A percentile compares a stretch with the other conserved stretches of the same genome.
Evolutionary conservation across 495 filamentous ascomycete genomes (phyloP).

Genomic region (Penicillium roqueforti): DNA sequence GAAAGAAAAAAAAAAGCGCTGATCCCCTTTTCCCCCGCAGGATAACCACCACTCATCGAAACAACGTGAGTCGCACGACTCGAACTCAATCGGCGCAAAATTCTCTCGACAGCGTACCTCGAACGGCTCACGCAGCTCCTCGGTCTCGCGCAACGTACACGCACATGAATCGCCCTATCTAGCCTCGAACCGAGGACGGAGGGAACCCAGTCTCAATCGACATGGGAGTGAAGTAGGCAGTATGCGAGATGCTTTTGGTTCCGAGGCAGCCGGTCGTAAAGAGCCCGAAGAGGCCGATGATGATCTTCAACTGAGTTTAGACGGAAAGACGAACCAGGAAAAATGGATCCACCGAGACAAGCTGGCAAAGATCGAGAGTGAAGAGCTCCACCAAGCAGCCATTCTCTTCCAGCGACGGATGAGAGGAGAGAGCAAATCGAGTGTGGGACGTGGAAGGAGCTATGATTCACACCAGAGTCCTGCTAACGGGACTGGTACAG

Average conservation of each 20-base stretch:
- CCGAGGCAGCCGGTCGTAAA: slow-evolving; percentile 31
- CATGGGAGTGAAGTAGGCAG: slow-evolving; percentile 55
- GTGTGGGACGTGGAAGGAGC: slow-evolving; percentile 48
- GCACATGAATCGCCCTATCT: slow-evolving; percentile 27
- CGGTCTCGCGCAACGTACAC: slow-evolving; percentile 32
- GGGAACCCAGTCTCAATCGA: slow-evolving; percentile 46
- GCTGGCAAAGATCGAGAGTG: slow-evolving; percentile 84
- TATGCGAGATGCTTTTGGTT: slow-evolving; percentile 51
- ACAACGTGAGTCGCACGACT: slow-evolving; percentile 39
- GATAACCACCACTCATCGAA: slow-evolving; percentile 26
- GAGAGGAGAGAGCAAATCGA: slow-evolving; percentile 57
- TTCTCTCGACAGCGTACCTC: slow-evolving; percentile 35
- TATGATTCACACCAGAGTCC: slow-evolving; percentile 43
- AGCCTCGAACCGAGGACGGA: slow-evolving; percentile 32
- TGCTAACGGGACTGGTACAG: slow-evolving; percentile 25
- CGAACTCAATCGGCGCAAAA: slow-evolving; percentile 25
- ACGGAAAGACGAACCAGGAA: slow-evolving; percentile 36
- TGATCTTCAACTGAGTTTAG: slow-evolving; percentile 9
- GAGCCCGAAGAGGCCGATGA: slow-evolving; percentile 20
- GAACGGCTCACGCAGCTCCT: slow-evolving; percentile 41
- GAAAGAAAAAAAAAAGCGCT: slow-evolving; percentile 5
- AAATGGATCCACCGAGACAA: slow-evolving; percentile 97
- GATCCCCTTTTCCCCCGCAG: slow-evolving; percentile 20
- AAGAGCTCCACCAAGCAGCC: slow-evolving; percentile 86
- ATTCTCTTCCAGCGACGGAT: slow-evolving; percentile 60